phyloP scores from a whole-genome alignment of 306 rosid genomes.

The Acacia confusa region DNA sequence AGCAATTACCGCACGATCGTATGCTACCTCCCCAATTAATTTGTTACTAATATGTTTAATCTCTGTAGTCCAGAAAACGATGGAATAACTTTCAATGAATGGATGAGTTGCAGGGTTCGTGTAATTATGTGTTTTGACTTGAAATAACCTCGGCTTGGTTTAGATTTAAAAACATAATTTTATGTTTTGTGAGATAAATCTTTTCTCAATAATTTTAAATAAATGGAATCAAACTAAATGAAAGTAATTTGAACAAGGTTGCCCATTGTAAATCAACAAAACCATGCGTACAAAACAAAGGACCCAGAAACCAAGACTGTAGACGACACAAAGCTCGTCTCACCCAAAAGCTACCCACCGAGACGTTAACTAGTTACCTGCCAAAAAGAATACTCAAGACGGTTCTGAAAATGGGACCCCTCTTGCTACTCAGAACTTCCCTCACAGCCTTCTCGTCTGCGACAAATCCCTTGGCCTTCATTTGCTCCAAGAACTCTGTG shows the following conservation, averaged over 20 bases:
- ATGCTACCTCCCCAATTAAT: constrained; percentile 20
- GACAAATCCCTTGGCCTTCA: constrained; percentile 59
- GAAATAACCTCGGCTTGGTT: too few species aligned
- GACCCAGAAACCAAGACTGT: neutral
- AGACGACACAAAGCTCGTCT: neutral
- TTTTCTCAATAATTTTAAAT: too few species aligned
- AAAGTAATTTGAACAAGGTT: neutral
- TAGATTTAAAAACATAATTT: too few species aligned
- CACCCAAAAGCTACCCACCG: neutral
- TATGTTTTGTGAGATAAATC: too few species aligned
- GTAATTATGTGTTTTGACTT: too few species aligned
- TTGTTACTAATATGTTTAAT: constrained; percentile 18
- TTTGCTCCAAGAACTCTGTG: constrained; percentile 41
- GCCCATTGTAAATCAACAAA: neutral
- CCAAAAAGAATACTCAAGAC: constrained; percentile 62
- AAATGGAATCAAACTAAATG: too few species aligned
- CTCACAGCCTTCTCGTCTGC: constrained; percentile 64
- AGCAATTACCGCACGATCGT: constrained; percentile 6
- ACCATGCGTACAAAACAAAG: neutral
- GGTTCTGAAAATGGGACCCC: constrained; percentile 50
- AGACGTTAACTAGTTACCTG: constrained; percentile 29
- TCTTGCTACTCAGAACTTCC: constrained; percentile 45
- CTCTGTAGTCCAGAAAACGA: constrained; percentile 13
- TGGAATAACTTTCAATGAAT: constrained; percentile 15
- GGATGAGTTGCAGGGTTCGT: constrained; percentile 6